Base-by-base conservation (phyloP, 352 stramenopile species). In the Thalassiosira sp. region DNA sequence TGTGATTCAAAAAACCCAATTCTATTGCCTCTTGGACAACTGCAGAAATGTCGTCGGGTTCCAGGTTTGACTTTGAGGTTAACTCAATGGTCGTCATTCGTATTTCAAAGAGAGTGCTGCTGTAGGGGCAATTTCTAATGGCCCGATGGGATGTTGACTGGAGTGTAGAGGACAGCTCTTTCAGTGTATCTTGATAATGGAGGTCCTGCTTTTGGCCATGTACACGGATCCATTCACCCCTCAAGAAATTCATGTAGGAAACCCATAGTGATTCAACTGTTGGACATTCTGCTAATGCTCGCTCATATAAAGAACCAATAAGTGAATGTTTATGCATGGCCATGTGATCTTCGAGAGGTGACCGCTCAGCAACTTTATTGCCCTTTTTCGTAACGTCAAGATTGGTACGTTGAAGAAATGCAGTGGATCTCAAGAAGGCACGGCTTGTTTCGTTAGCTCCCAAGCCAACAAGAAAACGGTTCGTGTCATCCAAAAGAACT, bases 101-200 rank as follows among this genome's bases (percentile, higher is more conserved):
- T 37, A 75, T 33, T 52, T 84, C 64, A 69, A 82, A 81, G 25
- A 91, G 54, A 7, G 15, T 43, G n/a, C 71, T 51, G 57, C 76
- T 88, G 46, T 90, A 91, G 5, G 87, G 87, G 76, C 87, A 92
- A 78, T 92, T 92, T 48, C 78, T 70, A 10, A 84, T 58, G 18
- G 84, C 72, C 18, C 87, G 82, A 60, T 89, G 67, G n/a, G 81
- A 67, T 28, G 83, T 81, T 48, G 64, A 67, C 37, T 68, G 49
- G n/a, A 77, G 37, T 28, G 56, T 28, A 48, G 40, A 60, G 18
- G 46, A 28, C 0, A 78, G 51, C 40, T 68, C 31, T 63, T 75
- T 59, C 11, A 64, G 22, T 33, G 76, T 48, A 35, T 71, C 13
- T 31, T 40, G 31, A 49, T 57, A 37, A 37, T 37, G 8, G 31